Base-by-base conservation (phyloP, 345 rosid species). In the Kernera saxatilis region DNA sequence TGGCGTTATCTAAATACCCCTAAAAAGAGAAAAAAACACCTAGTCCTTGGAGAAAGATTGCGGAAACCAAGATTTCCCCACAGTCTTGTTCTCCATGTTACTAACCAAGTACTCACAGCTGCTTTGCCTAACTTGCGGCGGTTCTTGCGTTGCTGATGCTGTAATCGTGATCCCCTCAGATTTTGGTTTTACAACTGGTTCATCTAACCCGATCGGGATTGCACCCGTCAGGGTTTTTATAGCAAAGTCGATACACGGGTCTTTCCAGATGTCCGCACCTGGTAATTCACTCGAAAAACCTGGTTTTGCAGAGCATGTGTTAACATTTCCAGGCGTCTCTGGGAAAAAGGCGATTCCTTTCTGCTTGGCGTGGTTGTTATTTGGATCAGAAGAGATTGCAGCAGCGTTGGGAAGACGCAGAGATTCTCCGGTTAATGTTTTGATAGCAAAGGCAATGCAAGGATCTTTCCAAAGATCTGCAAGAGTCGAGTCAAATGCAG, bases 371-470 rank as follows among this genome's bases (percentile, higher is more conserved):
- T 55, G 48, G 23, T 64, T 64, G 55, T 52, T 78, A 55, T 74
- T 79, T 37, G 84, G 71, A 55, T 78, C 85, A 18, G 67, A 6
- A 32, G 84, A 76, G 23, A 59, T 48, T 44, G 78, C 73, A 37
- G 75, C 55, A 48, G 44, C 54, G 50, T 66, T 78, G 3, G 83
- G 77, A 69, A 74, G 79, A 25, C 73, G 83, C 57, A 86, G 80
- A 0, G 87, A 63, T 52, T 75, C 76, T 62, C 92, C 99, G 0
- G 97, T 93, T 10, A 93, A 93, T 17, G 93, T 93, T 82, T 86
- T 82, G 45, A 94, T 90, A 45, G 99, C 99, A 81, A 94, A 94
- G 45, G 96, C 99, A 17, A 94, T 94, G 83, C 99, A 94, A 32
- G 99, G 98, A 70, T 94, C 99, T 35, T 82, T 75, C 78, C 93